Conservation (phyloP, 2,329 filamentous ascomycete genomes). For the Thielaviopsis ethacetica region DNA sequence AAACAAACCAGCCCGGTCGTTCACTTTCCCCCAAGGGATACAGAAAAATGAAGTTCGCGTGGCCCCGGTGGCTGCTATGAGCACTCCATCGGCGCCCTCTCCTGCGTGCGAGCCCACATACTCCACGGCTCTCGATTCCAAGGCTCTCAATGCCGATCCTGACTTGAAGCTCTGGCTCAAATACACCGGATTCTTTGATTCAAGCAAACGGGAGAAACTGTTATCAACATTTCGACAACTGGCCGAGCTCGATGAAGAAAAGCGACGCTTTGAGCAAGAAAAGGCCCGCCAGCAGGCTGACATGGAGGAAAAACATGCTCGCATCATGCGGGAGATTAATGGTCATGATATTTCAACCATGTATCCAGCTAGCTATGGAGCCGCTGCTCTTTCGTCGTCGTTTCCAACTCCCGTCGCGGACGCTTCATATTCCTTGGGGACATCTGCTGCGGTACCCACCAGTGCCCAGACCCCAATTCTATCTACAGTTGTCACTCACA, state of each 20-base stretch:
- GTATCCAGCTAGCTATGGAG: neutral
- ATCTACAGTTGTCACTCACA: neutral
- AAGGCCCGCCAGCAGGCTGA: neutral
- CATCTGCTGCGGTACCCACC: neutral
- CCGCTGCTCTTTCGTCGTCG: neutral
- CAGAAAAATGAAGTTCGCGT: neutral
- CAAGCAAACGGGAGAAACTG: constrained; percentile 11
- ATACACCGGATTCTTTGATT: constrained; percentile 16
- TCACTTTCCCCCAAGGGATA: neutral
- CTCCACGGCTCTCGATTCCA: neutral
- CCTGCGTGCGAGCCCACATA: neutral
- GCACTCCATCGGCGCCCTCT: neutral
- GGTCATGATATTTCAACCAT: neutral
- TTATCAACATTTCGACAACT: constrained; percentile 13
- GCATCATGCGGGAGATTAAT: constrained; percentile 14
- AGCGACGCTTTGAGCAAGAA: constrained; percentile 7
- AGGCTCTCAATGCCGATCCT: constrained; percentile 1
- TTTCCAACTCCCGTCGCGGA: neutral
- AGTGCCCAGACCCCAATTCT: neutral
- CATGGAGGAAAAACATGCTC: constrained; percentile 14
- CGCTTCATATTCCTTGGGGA: neutral
- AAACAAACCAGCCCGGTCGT: neutral
- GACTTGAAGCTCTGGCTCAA: constrained; percentile 16
- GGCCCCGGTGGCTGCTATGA: neutral
- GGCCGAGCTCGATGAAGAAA: constrained; percentile 12